Base-by-base conservation (phyloP, 2,329 filamentous ascomycete species). In the Ambrosiella cleistominuta region DNA sequence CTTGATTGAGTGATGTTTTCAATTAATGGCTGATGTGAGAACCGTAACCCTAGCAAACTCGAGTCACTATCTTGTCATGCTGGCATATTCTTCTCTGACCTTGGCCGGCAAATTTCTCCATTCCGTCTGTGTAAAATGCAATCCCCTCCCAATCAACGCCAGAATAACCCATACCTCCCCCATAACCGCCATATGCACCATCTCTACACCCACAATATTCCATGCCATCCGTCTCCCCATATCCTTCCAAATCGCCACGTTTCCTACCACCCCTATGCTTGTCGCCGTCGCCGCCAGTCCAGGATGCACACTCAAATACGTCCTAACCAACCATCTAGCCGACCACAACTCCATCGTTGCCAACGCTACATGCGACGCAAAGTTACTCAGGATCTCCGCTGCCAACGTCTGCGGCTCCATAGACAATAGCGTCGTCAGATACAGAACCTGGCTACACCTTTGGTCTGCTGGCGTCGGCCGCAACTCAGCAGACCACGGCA, bases 401-500 rank as follows among this genome's bases (percentile, higher is more conserved):
- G 75, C 77, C 4, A 79, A 64, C 0, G 74, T 70, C 6, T 78
- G 77, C 1, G 80, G 68, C 44, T 70, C 71, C 4, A 58, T 55
- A 0, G 76, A 78, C 11, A 81, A 69, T 50, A 72, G 66, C 5
- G 74, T 80, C 52, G 75, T 71, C 12, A 71, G 64, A 59, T 76
- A 77, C 63, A 36, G 63, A 58, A 6, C 70, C 69, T 13, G 62
- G 57, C 11, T 57, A 56, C 11, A 62, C 37, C 35, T 15, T 9
- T 27, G 35, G 11, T 37, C 35, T 58, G 47, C 66, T 65, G 12
- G 66, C 60, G 74, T 80, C 2, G 78, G 76, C 0, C 78, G 73
- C 15, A 81, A 66, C 64, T 82, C 79, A 11, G 79, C 78, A 3
- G 76, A 78, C 79, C 79, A 82, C 1, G 77, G 65, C 1, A 52